These are phyloP conservation scores for Erythrophleum ivorense DNA, from an alignment of 331 rosid species.

Conservation along the genomic window DNA sequence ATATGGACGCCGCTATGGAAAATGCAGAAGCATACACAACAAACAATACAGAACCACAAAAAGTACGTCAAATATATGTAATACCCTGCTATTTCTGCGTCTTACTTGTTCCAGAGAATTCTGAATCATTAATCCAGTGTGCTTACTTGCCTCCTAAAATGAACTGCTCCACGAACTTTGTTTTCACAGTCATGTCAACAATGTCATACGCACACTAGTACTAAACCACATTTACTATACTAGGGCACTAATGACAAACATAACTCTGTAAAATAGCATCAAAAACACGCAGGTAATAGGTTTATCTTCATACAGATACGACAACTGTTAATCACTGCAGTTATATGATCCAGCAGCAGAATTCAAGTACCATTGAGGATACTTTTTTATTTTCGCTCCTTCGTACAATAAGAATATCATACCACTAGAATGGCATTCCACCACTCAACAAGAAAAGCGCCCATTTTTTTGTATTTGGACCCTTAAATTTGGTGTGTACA, in stretches of 20 bases:
- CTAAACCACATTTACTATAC: not conserved
- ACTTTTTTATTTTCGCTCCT: not conserved
- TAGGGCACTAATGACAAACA: not conserved
- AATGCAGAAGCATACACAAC: not conserved
- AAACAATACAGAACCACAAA: not conserved
- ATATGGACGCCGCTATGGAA: not conserved
- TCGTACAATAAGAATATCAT: conserved; percentile 8
- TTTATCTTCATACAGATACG: not conserved
- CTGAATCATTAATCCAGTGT: not conserved
- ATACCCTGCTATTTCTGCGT: not conserved
- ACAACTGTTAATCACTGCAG: not conserved
- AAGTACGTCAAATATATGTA: not conserved
- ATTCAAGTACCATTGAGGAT: conserved; percentile 8
- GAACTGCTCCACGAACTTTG: not conserved
- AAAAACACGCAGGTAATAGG: not conserved
- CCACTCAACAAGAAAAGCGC: not conserved
- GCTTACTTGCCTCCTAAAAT: not conserved
- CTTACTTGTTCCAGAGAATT: conserved; percentile 16
- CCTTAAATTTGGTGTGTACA: not conserved
- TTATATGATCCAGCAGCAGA: conserved; percentile 12
- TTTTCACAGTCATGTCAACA: not conserved
- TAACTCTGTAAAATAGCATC: not conserved
- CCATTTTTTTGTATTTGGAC: not conserved
- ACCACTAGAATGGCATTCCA: conserved; percentile 1
- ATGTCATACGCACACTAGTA: not conserved